Evolutionary conservation across 2,329 filamentous ascomycete genomes (phyloP).

Genomic region (Colletotrichum sp.): DNA sequence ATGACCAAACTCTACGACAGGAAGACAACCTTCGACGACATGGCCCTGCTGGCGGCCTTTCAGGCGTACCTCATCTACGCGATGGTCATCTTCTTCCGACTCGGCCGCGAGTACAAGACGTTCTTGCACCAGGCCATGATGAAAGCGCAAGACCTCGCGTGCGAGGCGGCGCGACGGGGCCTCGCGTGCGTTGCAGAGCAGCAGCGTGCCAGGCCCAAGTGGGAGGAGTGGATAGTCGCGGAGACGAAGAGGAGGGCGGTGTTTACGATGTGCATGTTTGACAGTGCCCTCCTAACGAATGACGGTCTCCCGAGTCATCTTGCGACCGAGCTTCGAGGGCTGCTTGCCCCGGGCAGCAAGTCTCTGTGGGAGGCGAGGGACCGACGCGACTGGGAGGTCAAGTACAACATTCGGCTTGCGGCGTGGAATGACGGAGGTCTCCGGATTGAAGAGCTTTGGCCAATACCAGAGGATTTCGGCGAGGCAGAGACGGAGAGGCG

Average conservation of each 20-base stretch:
- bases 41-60: constrained; percentile 45
- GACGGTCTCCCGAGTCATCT: constrained; percentile 51
- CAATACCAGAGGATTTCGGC: constrained; percentile 33
- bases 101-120: constrained; percentile 25
- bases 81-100: constrained; percentile 51
- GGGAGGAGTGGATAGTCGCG: constrained; percentile 59
- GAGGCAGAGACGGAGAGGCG: constrained; percentile 33
- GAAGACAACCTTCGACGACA: constrained; percentile 27
- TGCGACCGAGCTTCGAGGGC: constrained; percentile 49
- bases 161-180: constrained; percentile 39
- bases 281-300: constrained; percentile 49
- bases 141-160: constrained; percentile 55
- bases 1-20: constrained; percentile 43
- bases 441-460: constrained; percentile 57
- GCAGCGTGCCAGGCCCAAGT: constrained; percentile 41
- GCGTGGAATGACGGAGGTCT: constrained; percentile 46
- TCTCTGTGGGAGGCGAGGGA: constrained; percentile 45
- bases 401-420: constrained; percentile 45
- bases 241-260: constrained; percentile 58
- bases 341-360: constrained; percentile 46
- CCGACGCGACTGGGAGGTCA: constrained; percentile 43
- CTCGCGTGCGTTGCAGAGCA: constrained; percentile 49
- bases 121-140: constrained; percentile 49
- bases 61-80: constrained; percentile 60
- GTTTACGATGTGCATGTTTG: constrained; percentile 58